phyloP scores from a whole-genome alignment of 2,329 filamentous ascomycete species.

The Helicocarpus griseus region DNA sequence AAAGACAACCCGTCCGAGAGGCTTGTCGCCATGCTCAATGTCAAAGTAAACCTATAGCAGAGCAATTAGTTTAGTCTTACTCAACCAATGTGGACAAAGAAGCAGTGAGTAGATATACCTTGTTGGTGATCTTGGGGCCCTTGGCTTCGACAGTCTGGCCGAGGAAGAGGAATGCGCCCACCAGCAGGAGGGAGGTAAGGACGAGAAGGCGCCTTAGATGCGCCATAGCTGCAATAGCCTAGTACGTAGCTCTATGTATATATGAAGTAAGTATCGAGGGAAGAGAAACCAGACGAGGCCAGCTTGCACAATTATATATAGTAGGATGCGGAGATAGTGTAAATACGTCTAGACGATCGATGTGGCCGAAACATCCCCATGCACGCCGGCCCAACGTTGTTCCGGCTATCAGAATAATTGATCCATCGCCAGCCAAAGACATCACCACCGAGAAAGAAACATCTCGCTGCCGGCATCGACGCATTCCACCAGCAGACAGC shows the following conservation, averaged over 20 bases:
- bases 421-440: no score
- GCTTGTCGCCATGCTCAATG: constrained; percentile 53
- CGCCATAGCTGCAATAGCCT: constrained; percentile 48
- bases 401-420: constrained; percentile 2
- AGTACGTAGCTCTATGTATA: background rate
- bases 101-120: constrained; percentile 42
- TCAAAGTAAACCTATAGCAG: constrained; percentile 51
- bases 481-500: background rate
- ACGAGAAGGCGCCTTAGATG: constrained; percentile 61
- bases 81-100: background rate
- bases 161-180: constrained; percentile 65
- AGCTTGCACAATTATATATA: constrained; percentile 24
- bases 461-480: background rate
- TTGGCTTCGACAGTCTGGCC: constrained; percentile 67
- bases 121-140: constrained; percentile 91
- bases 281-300: constrained; percentile 15
- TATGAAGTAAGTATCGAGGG: background rate
- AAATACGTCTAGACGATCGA: no score
- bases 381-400: constrained; percentile 1
- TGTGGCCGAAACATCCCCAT: background rate
- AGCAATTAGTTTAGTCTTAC: background rate
- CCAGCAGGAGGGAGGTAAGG: constrained; percentile 65
- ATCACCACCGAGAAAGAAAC: background rate
- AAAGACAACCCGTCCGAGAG: constrained; percentile 51
- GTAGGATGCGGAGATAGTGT: no score